These are phyloP conservation scores for Prunus dulcis DNA, from an alignment of 306 rosid genomes.

Conservation along the genomic window DNA sequence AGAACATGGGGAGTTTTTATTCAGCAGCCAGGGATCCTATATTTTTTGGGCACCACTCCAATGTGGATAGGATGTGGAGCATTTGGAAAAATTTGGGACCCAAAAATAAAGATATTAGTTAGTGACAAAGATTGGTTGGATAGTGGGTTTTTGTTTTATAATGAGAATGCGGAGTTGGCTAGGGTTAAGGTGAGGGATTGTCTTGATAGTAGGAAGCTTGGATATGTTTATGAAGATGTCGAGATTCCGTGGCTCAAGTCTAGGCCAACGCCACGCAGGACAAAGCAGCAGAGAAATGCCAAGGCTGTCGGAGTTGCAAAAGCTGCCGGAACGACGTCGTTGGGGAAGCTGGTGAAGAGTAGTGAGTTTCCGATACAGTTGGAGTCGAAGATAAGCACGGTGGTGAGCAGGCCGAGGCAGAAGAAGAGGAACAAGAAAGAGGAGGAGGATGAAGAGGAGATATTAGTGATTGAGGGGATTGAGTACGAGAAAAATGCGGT, in stretches of 20 bases:
- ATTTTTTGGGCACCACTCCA: constrained; percentile 63
- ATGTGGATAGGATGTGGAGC: constrained; percentile 66
- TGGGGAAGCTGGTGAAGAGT: not conserved
- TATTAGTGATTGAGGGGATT: constrained; percentile 42
- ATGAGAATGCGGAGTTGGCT: constrained; percentile 59
- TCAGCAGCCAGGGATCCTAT: constrained; percentile 74
- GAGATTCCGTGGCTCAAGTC: constrained; percentile 58
- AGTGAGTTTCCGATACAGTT: constrained; percentile 40
- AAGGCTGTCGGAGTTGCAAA: constrained; percentile 35
- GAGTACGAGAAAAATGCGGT: constrained; percentile 36
- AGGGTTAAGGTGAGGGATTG: constrained; percentile 62
- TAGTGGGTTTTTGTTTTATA: constrained; percentile 58
- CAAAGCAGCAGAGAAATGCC: not conserved
- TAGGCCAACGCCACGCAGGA: constrained; percentile 40
- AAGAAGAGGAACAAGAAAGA: constrained; percentile 41
- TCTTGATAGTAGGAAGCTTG: constrained; percentile 45
- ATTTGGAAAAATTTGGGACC: constrained; percentile 65
- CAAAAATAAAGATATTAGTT: constrained; percentile 33
- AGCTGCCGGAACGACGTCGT: constrained; percentile 34
- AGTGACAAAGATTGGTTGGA: constrained; percentile 57
- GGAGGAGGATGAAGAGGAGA: constrained; percentile 48
- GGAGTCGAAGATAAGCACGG: constrained; percentile 33
- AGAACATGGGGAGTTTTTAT: constrained; percentile 80
- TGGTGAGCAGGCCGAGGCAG: constrained; percentile 57
- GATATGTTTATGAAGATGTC: constrained; percentile 65